Conservation (phyloP, 2,329 filamentous ascomycete species). For the Arthrinium puccinioides region DNA sequence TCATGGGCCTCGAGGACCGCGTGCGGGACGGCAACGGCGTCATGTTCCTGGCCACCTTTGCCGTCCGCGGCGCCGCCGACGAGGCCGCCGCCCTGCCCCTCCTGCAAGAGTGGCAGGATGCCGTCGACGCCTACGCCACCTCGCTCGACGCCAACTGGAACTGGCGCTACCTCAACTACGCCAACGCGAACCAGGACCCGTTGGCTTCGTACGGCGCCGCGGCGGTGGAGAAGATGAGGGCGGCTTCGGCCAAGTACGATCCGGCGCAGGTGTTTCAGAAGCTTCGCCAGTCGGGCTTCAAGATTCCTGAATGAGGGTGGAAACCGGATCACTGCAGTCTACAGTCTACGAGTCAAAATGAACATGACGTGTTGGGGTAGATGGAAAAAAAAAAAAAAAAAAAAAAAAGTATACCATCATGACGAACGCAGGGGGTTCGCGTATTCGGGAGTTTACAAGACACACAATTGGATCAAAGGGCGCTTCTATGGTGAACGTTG, state of each 20-base stretch:
- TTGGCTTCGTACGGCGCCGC: constrained; percentile 24
- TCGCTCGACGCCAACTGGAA: constrained; percentile 10
- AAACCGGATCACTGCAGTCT: too few species aligned
- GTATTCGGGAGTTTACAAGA: too few species aligned
- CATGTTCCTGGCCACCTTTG: background rate
- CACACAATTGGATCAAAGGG: too few species aligned
- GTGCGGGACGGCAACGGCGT: background rate
- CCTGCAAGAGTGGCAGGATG: background rate
- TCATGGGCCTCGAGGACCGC: constrained; percentile 1
- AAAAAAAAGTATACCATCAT: too few species aligned
- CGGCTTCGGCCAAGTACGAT: constrained; percentile 27
- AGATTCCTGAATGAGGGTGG: background rate
- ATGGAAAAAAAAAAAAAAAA: too few species aligned
- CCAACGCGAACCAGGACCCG: constrained; percentile 20
- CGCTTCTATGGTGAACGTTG: too few species aligned
- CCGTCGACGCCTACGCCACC: background rate
- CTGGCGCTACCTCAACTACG: constrained; percentile 31
- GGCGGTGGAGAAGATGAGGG: constrained; percentile 21
- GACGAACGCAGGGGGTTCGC: too few species aligned
- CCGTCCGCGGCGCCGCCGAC: background rate
- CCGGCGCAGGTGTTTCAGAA: constrained; percentile 22
- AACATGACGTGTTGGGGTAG: too few species aligned
- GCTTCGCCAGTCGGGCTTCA: background rate
- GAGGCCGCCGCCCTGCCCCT: background rate
- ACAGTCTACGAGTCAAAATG: too few species aligned